Evolutionary conservation across 768 basidiomycete species (phyloP).

Genomic region (Lactifluus piperatus): DNA sequence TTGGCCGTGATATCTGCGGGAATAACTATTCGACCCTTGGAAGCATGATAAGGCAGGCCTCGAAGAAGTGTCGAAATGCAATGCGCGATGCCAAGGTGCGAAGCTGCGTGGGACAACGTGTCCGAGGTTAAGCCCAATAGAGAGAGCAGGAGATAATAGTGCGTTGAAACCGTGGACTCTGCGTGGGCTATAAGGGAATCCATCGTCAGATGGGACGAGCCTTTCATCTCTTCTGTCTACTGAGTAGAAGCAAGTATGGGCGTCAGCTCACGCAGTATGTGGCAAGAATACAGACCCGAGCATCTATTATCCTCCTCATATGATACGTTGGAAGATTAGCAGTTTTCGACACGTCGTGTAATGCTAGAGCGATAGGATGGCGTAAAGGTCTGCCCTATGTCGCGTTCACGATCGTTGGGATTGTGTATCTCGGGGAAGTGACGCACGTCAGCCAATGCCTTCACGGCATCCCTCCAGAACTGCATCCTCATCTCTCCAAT

Average conservation of each 20-base stretch:
- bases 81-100: slow-evolving; percentile 72
- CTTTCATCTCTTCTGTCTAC: slow-evolving; percentile 59
- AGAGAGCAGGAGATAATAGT: slow-evolving; percentile 69
- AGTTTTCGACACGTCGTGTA: slow-evolving; percentile 45
- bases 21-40: slow-evolving; percentile 60
- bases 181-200: slow-evolving; percentile 65
- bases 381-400: slow-evolving; percentile 63
- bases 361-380: slow-evolving; percentile 73
- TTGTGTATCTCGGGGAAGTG: neutral
- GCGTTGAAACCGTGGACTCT: slow-evolving; percentile 71
- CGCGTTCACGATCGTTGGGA: slow-evolving; percentile 19
- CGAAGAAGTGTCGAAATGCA: slow-evolving; percentile 65
- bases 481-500: slow-evolving; percentile 82
- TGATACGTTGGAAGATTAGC: slow-evolving; percentile 60
- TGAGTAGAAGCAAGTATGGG: neutral
- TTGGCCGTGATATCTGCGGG: slow-evolving; percentile 77
- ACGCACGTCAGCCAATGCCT: slow-evolving; percentile 54
- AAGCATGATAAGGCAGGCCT: slow-evolving; percentile 68
- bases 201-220: slow-evolving; percentile 54
- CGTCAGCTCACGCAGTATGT: neutral
- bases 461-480: slow-evolving; percentile 80
- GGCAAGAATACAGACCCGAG: slow-evolving; percentile 47
- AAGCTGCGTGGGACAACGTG: slow-evolving; percentile 64
- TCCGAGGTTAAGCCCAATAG: slow-evolving; percentile 45
- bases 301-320: slow-evolving; percentile 76